These are phyloP conservation scores for Serendipita sp. DNA, from an alignment of 768 basidiomycete genomes.

Conservation along the genomic window DNA sequence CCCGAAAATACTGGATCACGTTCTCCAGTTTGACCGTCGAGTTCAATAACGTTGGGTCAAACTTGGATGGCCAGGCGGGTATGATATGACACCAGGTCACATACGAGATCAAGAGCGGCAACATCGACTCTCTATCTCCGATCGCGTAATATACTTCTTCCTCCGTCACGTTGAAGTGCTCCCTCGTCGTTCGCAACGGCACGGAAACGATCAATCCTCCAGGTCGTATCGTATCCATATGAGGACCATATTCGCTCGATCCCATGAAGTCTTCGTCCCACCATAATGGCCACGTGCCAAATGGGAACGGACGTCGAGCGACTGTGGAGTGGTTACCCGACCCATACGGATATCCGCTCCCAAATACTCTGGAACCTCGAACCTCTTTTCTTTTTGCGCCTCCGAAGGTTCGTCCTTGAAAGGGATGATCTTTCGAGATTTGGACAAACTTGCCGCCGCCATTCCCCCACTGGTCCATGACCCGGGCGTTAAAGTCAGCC, in stretches of 20 bases:
- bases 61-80: background rate
- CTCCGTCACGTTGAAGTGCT: background rate
- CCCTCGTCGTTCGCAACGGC: background rate
- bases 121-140: background rate
- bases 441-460: background rate
- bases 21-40: background rate
- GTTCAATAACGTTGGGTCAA: background rate
- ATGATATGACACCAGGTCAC: background rate
- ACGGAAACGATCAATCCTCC: background rate
- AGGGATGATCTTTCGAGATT: background rate
- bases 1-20: slow-evolving; percentile 10
- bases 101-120: background rate
- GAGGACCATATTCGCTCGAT: background rate
- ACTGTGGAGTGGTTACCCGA: background rate
- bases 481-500: background rate
- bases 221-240: background rate
- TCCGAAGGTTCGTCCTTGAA: background rate
- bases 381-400: background rate
- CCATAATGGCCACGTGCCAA: background rate
- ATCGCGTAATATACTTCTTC: background rate
- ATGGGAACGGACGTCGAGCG: background rate
- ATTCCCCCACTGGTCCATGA: background rate
- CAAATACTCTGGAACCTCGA: background rate
- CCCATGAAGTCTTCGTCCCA: background rate
- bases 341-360: slow-evolving; percentile 4